These are phyloP conservation scores for Backusella psychrophila DNA, from an alignment of 192 early-diverging fungal species.

Conservation along the genomic window DNA sequence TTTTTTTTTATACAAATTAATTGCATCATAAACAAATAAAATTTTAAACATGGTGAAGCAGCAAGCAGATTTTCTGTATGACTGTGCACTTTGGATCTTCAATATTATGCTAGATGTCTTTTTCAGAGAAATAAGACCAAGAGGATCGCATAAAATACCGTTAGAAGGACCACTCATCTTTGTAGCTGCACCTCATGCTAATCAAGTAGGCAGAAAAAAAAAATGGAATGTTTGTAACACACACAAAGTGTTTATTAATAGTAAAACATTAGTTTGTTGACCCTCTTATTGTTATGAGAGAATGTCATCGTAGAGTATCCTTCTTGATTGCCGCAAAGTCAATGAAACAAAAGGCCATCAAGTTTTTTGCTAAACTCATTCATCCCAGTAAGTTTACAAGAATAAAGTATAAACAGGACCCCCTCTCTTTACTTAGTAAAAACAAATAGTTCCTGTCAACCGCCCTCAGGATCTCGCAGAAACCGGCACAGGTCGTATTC, in stretches of 20 bases:
- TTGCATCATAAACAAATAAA: not conserved
- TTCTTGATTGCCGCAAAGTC: slow-evolving; percentile 84
- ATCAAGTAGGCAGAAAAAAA: slow-evolving; percentile 49
- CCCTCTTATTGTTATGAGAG: slow-evolving; percentile 84
- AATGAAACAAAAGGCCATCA: slow-evolving; percentile 84
- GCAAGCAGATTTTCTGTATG: slow-evolving; percentile 46
- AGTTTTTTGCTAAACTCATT: slow-evolving; percentile 68
- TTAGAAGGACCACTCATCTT: slow-evolving; percentile 91
- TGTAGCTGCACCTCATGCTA: slow-evolving; percentile 79
- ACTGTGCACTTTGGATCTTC: slow-evolving; percentile 67
- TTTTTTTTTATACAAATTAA: not conserved
- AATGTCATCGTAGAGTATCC: slow-evolving; percentile 74
- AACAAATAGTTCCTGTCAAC: slow-evolving; percentile 78
- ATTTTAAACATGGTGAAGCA: slow-evolving; percentile 6
- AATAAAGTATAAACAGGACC: too few species aligned
- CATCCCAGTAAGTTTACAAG: slow-evolving; percentile 65
- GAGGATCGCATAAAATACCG: slow-evolving; percentile 84
- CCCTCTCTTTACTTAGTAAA: not conserved
- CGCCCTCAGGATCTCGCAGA: slow-evolving; percentile 89
- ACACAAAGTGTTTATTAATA: not conserved
- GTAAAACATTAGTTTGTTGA: slow-evolving; percentile 80
- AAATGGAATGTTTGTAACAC: not conserved
- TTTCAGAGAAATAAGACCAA: slow-evolving; percentile 86
- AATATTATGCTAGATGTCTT: slow-evolving; percentile 71
- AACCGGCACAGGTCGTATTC: slow-evolving; percentile 69